A percentile compares a stretch with the other conserved stretches of the same genome.
Conservation (phyloP, 2,329 filamentous ascomycete species). For the Aspergillus fumigatiaffinis region DNA sequence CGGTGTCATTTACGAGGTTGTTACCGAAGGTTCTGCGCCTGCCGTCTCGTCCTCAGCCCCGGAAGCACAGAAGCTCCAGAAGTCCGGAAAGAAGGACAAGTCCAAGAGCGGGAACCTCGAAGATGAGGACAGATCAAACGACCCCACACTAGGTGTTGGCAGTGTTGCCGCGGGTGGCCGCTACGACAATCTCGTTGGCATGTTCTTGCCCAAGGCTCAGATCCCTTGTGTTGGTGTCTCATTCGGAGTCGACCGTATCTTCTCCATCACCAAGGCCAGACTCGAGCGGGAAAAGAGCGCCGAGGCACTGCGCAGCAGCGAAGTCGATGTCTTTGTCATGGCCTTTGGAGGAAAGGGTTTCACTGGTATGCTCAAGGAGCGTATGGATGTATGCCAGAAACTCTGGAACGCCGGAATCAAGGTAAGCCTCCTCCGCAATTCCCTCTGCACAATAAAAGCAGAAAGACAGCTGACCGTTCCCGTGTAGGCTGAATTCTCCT, state of each 20-base stretch:
- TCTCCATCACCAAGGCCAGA: slow-evolving; percentile 80
- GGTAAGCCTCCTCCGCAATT: slow-evolving; percentile 37
- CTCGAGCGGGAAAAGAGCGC: slow-evolving; percentile 58
- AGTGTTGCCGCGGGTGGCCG: slow-evolving; percentile 85
- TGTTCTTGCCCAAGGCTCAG: slow-evolving; percentile 81
- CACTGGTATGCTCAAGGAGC: slow-evolving; percentile 73
- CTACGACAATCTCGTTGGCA: slow-evolving; percentile 89
- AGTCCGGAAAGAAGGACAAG: slow-evolving; percentile 43
- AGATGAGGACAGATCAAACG: slow-evolving; percentile 68
- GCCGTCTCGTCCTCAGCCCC: slow-evolving; percentile 39
- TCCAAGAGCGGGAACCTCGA: slow-evolving; percentile 48
- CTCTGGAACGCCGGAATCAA: slow-evolving; percentile 89
- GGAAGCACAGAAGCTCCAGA: slow-evolving; percentile 31
- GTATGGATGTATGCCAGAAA: slow-evolving; percentile 71
- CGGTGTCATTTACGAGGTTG: slow-evolving; percentile 82
- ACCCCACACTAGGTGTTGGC: slow-evolving; percentile 78
- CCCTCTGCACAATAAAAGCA: neutral
- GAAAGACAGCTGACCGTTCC: slow-evolving; percentile 16
- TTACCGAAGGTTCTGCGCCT: slow-evolving; percentile 73
- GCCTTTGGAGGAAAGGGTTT: slow-evolving; percentile 86
- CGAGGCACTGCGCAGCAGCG: slow-evolving; percentile 60
- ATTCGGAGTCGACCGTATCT: slow-evolving; percentile 93
- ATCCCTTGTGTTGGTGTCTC: slow-evolving; percentile 91
- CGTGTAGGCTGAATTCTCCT: slow-evolving; percentile 70
- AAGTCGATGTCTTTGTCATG: slow-evolving; percentile 92